Evolutionary conservation across 345 rosid genomes (phyloP).

Genomic region (Cochlearia excelsa): DNA sequence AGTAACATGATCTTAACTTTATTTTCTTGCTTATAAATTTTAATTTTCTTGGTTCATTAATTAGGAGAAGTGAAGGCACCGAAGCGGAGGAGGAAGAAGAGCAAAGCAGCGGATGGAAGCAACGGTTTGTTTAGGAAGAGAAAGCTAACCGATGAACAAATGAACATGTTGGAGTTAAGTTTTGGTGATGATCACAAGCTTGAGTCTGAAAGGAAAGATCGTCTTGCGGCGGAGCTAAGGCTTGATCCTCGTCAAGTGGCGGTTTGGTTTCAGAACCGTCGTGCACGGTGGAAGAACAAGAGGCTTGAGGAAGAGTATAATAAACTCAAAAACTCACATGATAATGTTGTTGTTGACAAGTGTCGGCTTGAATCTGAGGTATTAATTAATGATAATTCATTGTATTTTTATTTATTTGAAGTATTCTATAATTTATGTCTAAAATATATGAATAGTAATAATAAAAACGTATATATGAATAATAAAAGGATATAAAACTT

Average conservation of each 20-base stretch:
- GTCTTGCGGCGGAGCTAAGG: slow-evolving; percentile 72
- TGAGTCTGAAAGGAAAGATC: slow-evolving; percentile 81
- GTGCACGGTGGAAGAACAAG: slow-evolving; percentile 91
- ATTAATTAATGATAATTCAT: background rate
- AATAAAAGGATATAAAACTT: background rate
- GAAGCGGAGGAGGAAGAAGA: slow-evolving; percentile 58
- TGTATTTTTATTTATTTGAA: background rate
- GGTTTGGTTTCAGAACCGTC: slow-evolving; percentile 94
- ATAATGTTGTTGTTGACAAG: slow-evolving; percentile 53
- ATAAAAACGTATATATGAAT: background rate
- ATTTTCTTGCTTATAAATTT: background rate
- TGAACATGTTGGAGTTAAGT: slow-evolving; percentile 56
- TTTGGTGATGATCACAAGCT: slow-evolving; percentile 78
- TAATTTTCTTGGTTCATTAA: background rate
- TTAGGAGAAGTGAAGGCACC: slow-evolving; percentile 46
- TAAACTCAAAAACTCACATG: slow-evolving; percentile 51
- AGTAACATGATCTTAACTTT: background rate
- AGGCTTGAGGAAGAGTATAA: slow-evolving; percentile 76
- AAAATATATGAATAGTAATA: background rate
- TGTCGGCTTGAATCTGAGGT: slow-evolving; percentile 81
- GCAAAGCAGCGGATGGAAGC: slow-evolving; percentile 36
- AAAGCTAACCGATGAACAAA: slow-evolving; percentile 66
- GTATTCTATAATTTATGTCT: background rate
- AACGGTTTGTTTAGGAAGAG: slow-evolving; percentile 52
- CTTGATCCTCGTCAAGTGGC: slow-evolving; percentile 97